These are phyloP conservation scores for Forsythia suspensa DNA, from an alignment of 257 asterid genomes.

Conservation along the genomic window DNA sequence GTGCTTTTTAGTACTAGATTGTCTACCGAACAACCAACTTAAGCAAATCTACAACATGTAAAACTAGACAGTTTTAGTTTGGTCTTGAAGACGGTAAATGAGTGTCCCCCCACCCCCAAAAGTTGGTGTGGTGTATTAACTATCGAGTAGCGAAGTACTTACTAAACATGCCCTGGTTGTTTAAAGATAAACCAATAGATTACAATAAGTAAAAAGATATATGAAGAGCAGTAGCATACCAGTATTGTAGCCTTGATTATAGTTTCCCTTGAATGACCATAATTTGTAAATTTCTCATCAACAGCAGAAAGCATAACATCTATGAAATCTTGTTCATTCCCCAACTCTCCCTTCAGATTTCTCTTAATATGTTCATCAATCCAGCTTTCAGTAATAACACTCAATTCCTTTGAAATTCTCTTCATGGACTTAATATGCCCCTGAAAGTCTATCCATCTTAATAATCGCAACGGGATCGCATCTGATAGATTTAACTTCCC, in stretches of 20 bases:
- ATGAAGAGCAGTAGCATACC: slow-evolving; percentile 29
- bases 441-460: slow-evolving; percentile 46
- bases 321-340: slow-evolving; percentile 42
- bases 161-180: neutral
- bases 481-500: slow-evolving; percentile 40
- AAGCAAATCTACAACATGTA: neutral
- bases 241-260: slow-evolving; percentile 49
- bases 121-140: no score
- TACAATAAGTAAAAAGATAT: neutral
- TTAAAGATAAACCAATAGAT: neutral
- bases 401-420: slow-evolving; percentile 32
- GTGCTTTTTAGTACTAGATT: neutral
- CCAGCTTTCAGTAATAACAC: slow-evolving; percentile 34
- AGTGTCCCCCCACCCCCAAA: no score
- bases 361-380: slow-evolving; percentile 34
- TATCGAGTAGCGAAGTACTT: neutral
- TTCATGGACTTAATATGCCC: slow-evolving; percentile 49
- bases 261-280: slow-evolving; percentile 34
- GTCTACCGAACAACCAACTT: neutral
- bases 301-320: slow-evolving; percentile 49
- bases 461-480: slow-evolving; percentile 31
- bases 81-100: no score
- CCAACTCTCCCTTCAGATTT: neutral
- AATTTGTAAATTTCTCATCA: slow-evolving; percentile 29
- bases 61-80: no score